These are phyloP conservation scores for Nakataea oryzae DNA, from an alignment of 2,329 filamentous ascomycete genomes.

Conservation along the genomic window DNA sequence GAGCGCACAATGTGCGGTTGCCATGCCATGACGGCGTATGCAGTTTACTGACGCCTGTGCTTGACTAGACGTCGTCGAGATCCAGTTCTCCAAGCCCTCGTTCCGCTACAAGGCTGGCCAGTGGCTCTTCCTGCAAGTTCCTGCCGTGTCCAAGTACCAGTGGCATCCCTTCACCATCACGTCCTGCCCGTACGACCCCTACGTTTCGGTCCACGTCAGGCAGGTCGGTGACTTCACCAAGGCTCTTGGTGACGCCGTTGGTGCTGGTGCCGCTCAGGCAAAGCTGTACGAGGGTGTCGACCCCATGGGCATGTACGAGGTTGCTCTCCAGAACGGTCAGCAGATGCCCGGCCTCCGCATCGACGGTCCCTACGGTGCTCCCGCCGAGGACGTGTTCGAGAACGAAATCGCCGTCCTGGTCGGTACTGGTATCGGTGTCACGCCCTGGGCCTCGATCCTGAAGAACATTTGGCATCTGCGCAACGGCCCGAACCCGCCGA, in stretches of 20 bases:
- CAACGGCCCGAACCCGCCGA: constrained; percentile 78
- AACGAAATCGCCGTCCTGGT: constrained; percentile 83
- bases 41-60: neutral
- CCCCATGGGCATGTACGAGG: constrained; percentile 94
- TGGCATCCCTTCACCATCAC: constrained; percentile 99
- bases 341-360: constrained; percentile 84
- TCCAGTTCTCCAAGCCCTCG: constrained; percentile 91
- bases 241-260: constrained; percentile 89
- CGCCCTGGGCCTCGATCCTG: constrained; percentile 75
- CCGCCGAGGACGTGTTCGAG: constrained; percentile 93
- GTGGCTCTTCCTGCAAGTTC: constrained; percentile 94
- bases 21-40: neutral
- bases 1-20: neutral
- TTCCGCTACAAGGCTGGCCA: constrained; percentile 98
- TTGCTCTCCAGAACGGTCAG: constrained; percentile 86
- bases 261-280: constrained; percentile 75
- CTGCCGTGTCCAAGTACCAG: constrained; percentile 76
- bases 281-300: constrained; percentile 88
- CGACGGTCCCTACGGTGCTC: constrained; percentile 92
- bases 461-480: constrained; percentile 99
- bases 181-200: constrained; percentile 91
- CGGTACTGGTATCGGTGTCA: constrained; percentile 79
- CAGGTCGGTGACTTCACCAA: constrained; percentile 96
- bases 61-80: constrained; percentile 73
- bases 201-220: constrained; percentile 87